Conservation (phyloP, 345 rosid species). For the Citrus mangshanensis region DNA sequence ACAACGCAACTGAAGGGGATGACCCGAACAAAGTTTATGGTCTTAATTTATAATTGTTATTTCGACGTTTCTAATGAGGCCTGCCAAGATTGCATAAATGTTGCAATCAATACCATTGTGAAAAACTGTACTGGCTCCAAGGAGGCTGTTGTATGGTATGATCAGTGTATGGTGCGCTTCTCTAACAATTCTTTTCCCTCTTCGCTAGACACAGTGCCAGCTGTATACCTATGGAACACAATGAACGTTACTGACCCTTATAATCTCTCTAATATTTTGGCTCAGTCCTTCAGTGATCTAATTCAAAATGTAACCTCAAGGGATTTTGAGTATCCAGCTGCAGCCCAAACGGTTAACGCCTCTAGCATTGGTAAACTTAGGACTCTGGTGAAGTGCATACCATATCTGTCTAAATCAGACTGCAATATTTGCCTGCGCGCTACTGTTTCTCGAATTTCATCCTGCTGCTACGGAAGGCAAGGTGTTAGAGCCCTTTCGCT, state of each 20-base stretch:
- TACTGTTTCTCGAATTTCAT: background rate
- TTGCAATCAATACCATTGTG: background rate
- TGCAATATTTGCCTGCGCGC: background rate
- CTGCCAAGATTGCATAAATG: no score
- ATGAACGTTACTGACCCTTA: background rate
- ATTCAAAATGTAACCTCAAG: background rate
- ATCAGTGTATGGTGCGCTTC: constrained; percentile 17
- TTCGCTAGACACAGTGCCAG: fast-evolving
- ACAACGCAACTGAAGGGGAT: no score
- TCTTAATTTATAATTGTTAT: no score
- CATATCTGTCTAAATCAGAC: background rate
- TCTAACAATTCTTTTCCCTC: constrained; percentile 11
- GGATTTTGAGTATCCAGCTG: background rate
- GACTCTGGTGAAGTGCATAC: background rate
- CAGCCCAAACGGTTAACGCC: background rate
- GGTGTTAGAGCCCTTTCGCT: constrained; percentile 8
- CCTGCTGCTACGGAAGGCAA: background rate
- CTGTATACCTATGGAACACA: fast-evolving
- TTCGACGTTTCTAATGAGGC: no score
- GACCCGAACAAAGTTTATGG: no score
- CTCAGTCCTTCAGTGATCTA: background rate
- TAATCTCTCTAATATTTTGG: background rate
- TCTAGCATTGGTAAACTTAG: fast-evolving
- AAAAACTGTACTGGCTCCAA: background rate
- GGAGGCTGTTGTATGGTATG: constrained; percentile 1